These are phyloP conservation scores for Pilaira anomala DNA, from an alignment of 192 early-diverging fungal species.

Conservation along the genomic window DNA sequence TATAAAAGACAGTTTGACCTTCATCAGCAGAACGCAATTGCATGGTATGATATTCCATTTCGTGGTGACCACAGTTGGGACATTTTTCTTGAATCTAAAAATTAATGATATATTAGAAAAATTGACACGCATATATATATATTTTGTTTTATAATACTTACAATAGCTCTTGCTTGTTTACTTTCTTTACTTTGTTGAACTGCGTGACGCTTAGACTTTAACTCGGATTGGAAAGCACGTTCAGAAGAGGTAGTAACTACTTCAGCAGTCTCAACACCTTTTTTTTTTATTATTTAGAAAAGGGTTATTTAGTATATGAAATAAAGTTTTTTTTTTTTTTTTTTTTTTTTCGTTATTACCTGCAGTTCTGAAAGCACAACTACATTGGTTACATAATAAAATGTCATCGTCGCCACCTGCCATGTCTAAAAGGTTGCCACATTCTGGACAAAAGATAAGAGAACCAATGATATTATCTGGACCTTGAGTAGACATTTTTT, in stretches of 20 bases:
- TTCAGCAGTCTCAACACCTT: slow-evolving; percentile 76
- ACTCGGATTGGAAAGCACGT: slow-evolving; percentile 74
- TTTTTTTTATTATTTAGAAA: background rate
- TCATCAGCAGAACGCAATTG: slow-evolving; percentile 98
- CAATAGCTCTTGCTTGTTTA: slow-evolving; percentile 44
- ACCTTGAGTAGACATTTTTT: slow-evolving; percentile 13
- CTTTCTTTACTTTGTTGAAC: slow-evolving; percentile 47
- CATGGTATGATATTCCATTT: slow-evolving; percentile 96
- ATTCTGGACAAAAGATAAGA: slow-evolving; percentile 88
- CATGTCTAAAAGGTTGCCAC: slow-evolving; percentile 87
- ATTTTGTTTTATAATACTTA: slow-evolving; percentile 27
- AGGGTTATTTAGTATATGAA: background rate
- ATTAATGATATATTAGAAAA: background rate
- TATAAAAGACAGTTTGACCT: slow-evolving; percentile 99
- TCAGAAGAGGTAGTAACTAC: slow-evolving; percentile 76
- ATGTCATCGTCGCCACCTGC: slow-evolving; percentile 72
- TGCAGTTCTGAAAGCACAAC: slow-evolving; percentile 57
- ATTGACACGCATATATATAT: background rate
- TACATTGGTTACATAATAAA: slow-evolving; percentile 82
- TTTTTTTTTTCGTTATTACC: slow-evolving; percentile 38
- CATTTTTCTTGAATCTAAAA: slow-evolving; percentile 90
- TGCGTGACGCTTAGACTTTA: slow-evolving; percentile 68
- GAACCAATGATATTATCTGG: slow-evolving; percentile 51
- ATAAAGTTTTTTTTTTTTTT: background rate
- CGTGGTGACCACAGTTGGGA: slow-evolving; percentile 86